Evolutionary conservation across 345 rosid genomes (phyloP), one percentile per base, ranked within the genome.

Genomic region (Linum trigynum): DNA sequence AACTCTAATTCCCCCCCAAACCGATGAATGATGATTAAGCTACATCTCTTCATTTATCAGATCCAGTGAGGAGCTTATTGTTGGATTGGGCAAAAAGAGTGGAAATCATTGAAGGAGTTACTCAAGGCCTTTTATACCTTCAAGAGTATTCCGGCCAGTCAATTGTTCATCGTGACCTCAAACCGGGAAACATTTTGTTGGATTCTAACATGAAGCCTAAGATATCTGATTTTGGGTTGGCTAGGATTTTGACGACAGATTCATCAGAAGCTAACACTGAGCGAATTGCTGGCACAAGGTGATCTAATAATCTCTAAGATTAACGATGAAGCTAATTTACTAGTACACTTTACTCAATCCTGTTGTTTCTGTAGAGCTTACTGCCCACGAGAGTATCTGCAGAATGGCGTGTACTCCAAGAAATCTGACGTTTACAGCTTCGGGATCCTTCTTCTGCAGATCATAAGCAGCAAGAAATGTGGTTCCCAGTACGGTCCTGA

Each of bases 61-160:
- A 71, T 66, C 59, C 79, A 59, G 70, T 69, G 79, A 73, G 32
- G 32, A 23, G 32, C 32, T 67, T 65, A 65, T 69, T 68, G 43
- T 70, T 1, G 23, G 38, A 4, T 3, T 60, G 40, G 62, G 72
- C 70, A 77, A 67, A 74, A 78, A 75, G 76, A 63, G 71, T 77
- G 71, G 76, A 71, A 64, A 69, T 80, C 74, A 59, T 55, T 72
- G 32, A 23, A 23, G 32, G 32, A 23, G 32, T 23, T 23, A 23
- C 32, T 23, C 32, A 23, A 23, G 32, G 32, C 32, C 32, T 23
- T 23, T 23, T 23, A 23, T 23, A 23, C 32, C 32, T 23, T 23
- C 32, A 23, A 51, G 56, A 51, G n/a, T 51, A 51, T 51, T 51
- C 56, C 3, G n/a, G n/a, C n/a, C n/a, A 51, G 10, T 9, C 56